These are phyloP conservation scores for Talaromyces ruber DNA, from an alignment of 495 filamentous ascomycete genomes.

Conservation along the genomic window DNA sequence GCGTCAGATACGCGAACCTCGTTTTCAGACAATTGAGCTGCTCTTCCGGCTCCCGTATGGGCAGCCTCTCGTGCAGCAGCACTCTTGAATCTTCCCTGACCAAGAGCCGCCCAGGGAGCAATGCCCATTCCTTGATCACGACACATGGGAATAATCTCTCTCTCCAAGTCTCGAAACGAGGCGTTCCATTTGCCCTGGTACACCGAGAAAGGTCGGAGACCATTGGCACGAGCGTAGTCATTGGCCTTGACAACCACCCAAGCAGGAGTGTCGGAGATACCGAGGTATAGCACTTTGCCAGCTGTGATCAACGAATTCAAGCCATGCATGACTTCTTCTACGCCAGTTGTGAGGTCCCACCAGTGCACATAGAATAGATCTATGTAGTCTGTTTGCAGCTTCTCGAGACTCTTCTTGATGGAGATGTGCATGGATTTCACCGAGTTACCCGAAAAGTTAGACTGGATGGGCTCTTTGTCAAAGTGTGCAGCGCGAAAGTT, in stretches of 20 bases:
- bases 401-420: conserved; percentile 46
- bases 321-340: conserved; percentile 36
- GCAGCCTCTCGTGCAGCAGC: conserved; percentile 14
- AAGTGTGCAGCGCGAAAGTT: conserved; percentile 19
- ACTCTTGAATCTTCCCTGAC: conserved; percentile 23
- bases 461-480: conserved; percentile 31
- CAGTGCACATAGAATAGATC: conserved; percentile 38
- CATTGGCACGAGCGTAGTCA: conserved; percentile 18
- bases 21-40: background rate
- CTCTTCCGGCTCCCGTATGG: conserved; percentile 10
- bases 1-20: conserved; percentile 20
- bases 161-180: conserved; percentile 18
- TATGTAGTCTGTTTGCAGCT: conserved; percentile 59
- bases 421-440: conserved; percentile 47
- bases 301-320: conserved; percentile 26
- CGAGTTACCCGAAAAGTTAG: conserved; percentile 51
- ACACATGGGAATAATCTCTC: conserved; percentile 28
- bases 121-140: conserved; percentile 27
- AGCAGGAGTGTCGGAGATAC: conserved; percentile 31
- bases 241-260: conserved; percentile 32
- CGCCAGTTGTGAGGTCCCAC: conserved; percentile 36
- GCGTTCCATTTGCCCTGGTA: conserved; percentile 24
- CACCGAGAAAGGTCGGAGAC: conserved; percentile 16
- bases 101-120: conserved; percentile 22
- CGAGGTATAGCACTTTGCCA: conserved; percentile 41